phyloP scores from a whole-genome alignment of 1,139 yeast species.

The Debaryomyces udenii region DNA sequence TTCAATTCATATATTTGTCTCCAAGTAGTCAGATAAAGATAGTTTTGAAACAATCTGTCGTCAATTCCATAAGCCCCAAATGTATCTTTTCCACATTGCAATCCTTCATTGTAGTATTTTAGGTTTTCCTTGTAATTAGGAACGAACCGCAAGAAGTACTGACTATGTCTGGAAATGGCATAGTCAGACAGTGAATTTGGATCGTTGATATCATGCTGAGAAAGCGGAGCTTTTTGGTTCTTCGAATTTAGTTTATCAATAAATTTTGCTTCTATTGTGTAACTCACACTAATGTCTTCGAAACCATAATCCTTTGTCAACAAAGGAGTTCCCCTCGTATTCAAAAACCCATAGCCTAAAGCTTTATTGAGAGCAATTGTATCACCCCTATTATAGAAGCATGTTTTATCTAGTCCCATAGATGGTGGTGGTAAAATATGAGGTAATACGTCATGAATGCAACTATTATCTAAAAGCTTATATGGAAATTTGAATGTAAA shows the following conservation, averaged over 20 bases:
- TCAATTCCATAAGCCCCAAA: slow-evolving; percentile 38
- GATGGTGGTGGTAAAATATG: slow-evolving; percentile 70
- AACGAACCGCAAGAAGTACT: slow-evolving; percentile 44
- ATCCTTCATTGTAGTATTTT: slow-evolving; percentile 29
- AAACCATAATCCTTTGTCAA: slow-evolving; percentile 45
- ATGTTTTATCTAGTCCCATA: slow-evolving; percentile 56
- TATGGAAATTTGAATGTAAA: slow-evolving; percentile 67
- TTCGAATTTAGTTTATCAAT: slow-evolving; percentile 40
- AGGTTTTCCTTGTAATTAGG: slow-evolving; percentile 41
- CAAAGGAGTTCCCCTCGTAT: slow-evolving; percentile 46
- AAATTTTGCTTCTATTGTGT: slow-evolving; percentile 47
- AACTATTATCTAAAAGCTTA: slow-evolving; percentile 56
- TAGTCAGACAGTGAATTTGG: slow-evolving; percentile 38
- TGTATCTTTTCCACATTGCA: slow-evolving; percentile 29
- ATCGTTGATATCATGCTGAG: slow-evolving; percentile 44
- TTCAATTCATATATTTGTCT: slow-evolving; percentile 31
- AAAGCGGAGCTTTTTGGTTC: slow-evolving; percentile 30
- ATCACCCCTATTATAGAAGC: slow-evolving; percentile 41
- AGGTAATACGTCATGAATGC: slow-evolving; percentile 54
- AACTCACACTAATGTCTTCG: slow-evolving; percentile 45
- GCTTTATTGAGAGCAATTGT: slow-evolving; percentile 43
- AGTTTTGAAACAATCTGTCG: slow-evolving; percentile 36
- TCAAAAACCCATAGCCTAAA: slow-evolving; percentile 47
- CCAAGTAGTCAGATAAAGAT: slow-evolving; percentile 37
- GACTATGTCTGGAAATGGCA: slow-evolving; percentile 40